Evolutionary conservation across 306 rosid species (phyloP).

Genomic region (Trichosanthes cucumerina): DNA sequence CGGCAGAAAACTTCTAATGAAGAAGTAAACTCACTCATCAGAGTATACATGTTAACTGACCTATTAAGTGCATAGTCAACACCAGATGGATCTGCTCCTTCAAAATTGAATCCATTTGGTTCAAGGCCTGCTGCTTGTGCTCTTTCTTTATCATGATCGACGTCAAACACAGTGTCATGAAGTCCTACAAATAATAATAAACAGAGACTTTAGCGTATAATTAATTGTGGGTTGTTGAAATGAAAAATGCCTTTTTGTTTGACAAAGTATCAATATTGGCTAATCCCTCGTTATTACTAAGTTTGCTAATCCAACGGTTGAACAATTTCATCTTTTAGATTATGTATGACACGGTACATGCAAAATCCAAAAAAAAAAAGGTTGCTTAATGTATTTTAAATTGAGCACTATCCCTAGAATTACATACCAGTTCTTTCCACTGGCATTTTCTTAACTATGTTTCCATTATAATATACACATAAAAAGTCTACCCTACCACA

Average conservation of each 20-base stretch:
- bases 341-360: too few species aligned
- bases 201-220: neutral
- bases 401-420: too few species aligned
- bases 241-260: neutral
- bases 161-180: conserved; percentile 76
- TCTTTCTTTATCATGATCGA: conserved; percentile 69
- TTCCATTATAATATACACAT: neutral
- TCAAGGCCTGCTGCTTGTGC: conserved; percentile 71
- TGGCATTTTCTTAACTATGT: too few species aligned
- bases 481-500: neutral
- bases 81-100: conserved; percentile 80
- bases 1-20: neutral
- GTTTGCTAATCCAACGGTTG: neutral
- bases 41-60: conserved; percentile 22
- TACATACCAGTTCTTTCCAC: too few species aligned
- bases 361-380: too few species aligned
- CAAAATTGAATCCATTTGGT: conserved; percentile 88
- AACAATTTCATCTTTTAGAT: neutral
- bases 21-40: neutral
- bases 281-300: neutral
- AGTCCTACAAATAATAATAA: conserved; percentile 43
- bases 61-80: conserved; percentile 90
- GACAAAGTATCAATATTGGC: neutral
- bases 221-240: neutral
- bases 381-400: too few species aligned